Evolutionary conservation across 139 green algal species (phyloP).

Genomic region (Chlamydomonas sphaeroides): DNA sequence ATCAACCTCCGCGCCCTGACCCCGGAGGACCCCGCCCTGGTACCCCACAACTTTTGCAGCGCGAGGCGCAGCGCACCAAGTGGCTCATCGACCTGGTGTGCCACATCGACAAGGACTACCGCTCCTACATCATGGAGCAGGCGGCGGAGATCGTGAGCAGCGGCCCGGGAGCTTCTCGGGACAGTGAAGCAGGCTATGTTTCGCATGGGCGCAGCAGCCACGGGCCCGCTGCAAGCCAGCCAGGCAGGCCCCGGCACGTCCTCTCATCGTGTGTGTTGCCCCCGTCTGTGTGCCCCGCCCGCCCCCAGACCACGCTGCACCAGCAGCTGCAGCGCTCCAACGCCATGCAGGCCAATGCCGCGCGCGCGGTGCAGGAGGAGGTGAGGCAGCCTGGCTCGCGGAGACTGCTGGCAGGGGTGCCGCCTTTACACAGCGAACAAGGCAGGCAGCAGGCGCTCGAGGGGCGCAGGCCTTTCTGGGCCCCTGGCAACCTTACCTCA

Average conservation of each 20-base stretch:
- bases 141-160: slow-evolving; percentile 26
- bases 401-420: no score
- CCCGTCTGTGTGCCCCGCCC: neutral
- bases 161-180: neutral
- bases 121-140: slow-evolving; percentile 45
- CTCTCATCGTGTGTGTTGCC: no score
- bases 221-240: no score
- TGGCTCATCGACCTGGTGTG: slow-evolving; percentile 54
- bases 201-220: no score
- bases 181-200: no score
- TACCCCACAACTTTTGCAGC: neutral
- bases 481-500: no score
- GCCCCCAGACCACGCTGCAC: slow-evolving; percentile 5
- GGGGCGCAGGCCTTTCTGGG: no score
- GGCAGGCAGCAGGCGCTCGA: no score
- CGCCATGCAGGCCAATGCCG: neutral
- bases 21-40: neutral
- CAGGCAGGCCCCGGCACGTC: no score
- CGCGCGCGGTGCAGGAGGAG: neutral
- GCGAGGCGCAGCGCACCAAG: slow-evolving; percentile 46
- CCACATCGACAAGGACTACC: slow-evolving; percentile 51
- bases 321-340: slow-evolving; percentile 14
- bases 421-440: no score
- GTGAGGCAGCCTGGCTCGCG: no score
- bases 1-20: neutral